These are phyloP conservation scores for Clarireedia homoeocarpa DNA, from an alignment of 2,329 filamentous ascomycete species.

Conservation along the genomic window DNA sequence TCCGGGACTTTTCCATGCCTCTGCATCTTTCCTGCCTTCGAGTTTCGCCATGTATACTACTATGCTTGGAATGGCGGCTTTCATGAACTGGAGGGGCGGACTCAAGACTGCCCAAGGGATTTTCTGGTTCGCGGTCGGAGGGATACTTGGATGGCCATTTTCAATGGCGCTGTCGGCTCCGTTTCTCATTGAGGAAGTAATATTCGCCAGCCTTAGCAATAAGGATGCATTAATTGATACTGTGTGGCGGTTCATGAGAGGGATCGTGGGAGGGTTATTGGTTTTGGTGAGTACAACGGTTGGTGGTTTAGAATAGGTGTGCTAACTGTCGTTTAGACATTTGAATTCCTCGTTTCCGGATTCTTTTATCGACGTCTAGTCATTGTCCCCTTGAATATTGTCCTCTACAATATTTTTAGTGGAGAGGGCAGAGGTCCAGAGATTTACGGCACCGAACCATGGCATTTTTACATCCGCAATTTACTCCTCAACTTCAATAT, in stretches of 20 bases:
- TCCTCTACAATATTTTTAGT: slow-evolving; percentile 91
- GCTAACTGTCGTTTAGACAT: slow-evolving; percentile 38
- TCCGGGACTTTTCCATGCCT: slow-evolving; percentile 90
- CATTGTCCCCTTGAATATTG: slow-evolving; percentile 83
- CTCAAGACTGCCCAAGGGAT: slow-evolving; percentile 76
- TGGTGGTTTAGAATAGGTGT: slow-evolving; percentile 11
- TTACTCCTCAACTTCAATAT: slow-evolving; percentile 89
- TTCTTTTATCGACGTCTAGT: slow-evolving; percentile 78
- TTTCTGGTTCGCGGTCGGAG: slow-evolving; percentile 82
- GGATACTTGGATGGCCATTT: slow-evolving; percentile 91
- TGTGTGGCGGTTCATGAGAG: slow-evolving; percentile 56
- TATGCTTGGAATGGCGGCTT: slow-evolving; percentile 78
- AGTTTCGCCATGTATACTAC: slow-evolving; percentile 95
- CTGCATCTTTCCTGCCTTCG: slow-evolving; percentile 78
- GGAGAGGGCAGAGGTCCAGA: slow-evolving; percentile 71
- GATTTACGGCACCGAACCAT: slow-evolving; percentile 92
- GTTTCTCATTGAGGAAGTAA: slow-evolving; percentile 69
- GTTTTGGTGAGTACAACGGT: slow-evolving; percentile 28
- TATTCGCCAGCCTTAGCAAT: slow-evolving; percentile 47
- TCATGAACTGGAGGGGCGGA: slow-evolving; percentile 82
- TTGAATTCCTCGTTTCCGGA: slow-evolving; percentile 66
- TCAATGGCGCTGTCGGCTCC: slow-evolving; percentile 73
- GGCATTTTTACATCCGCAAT: slow-evolving; percentile 94
- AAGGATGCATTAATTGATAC: slow-evolving; percentile 52
- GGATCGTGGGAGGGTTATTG: slow-evolving; percentile 39